phyloP scores from a whole-genome alignment of 2,329 filamentous ascomycete species.

The Xylariaceae sp. region DNA sequence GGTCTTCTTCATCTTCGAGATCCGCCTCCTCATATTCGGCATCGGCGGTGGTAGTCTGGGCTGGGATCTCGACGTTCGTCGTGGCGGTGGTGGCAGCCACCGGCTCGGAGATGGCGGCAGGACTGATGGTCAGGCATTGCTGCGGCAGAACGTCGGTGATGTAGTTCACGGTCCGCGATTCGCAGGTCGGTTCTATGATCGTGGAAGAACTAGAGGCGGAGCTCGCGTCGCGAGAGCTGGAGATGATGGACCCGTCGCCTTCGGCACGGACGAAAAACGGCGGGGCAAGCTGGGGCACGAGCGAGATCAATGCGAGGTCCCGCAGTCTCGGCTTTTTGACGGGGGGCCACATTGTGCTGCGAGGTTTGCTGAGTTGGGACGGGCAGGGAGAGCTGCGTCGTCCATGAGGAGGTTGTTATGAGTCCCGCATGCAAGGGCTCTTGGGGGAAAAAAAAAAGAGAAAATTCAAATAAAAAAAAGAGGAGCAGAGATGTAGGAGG shows the following conservation, averaged over 20 bases:
- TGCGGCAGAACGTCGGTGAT: constrained; percentile 73
- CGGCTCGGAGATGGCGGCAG: constrained; percentile 27
- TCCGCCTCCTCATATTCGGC: constrained; percentile 49
- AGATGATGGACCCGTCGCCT: constrained; percentile 15
- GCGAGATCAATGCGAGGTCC: constrained; percentile 18
- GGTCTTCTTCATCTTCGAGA: constrained; percentile 53
- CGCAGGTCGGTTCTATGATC: constrained; percentile 40
- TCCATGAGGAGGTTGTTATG: constrained; percentile 21
- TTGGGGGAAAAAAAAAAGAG: neutral
- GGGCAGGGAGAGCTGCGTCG: constrained; percentile 17
- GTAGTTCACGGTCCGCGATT: constrained; percentile 68
- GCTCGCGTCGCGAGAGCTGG: constrained; percentile 21
- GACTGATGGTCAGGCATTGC: constrained; percentile 65
- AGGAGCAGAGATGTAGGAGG: neutral
- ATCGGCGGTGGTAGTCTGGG: constrained; percentile 13
- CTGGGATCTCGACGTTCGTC: constrained; percentile 19
- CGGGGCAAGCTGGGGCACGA: constrained; percentile 13
- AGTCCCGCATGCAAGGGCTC: constrained; percentile 1
- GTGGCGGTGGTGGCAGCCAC: constrained; percentile 12
- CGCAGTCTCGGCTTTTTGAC: constrained; percentile 15
- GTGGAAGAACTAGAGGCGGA: constrained; percentile 2
- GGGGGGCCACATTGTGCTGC: constrained; percentile 24
- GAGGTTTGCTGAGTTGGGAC: constrained; percentile 7
- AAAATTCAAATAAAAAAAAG: neutral
- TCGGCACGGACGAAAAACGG: constrained; percentile 14